phyloP scores from a whole-genome alignment of 371 early-diverging fungal species.

The Paraphysoderma sedebokerense region DNA sequence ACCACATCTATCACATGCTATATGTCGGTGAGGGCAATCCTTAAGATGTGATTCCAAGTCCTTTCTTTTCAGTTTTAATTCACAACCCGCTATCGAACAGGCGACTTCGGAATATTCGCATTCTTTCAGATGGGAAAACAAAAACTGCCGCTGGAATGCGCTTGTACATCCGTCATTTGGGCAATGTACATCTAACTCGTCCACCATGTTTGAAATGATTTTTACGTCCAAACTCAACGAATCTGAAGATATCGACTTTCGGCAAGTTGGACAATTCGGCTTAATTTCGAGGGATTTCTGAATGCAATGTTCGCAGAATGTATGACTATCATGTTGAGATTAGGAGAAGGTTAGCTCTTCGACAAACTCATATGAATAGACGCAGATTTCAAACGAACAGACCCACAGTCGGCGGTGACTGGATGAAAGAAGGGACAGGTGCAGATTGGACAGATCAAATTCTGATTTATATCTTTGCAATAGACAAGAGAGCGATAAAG shows the following conservation, averaged over 20 bases:
- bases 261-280: constrained; percentile 43
- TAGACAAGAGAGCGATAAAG: too few species aligned
- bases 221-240: constrained; percentile 36
- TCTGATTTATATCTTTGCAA: too few species aligned
- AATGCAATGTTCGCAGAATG: constrained; percentile 43
- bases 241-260: constrained; percentile 20
- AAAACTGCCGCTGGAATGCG: constrained; percentile 36
- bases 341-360: too few species aligned
- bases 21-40: constrained; percentile 33
- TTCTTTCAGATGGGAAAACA: constrained; percentile 31
- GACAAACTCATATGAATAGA: too few species aligned
- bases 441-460: too few species aligned
- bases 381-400: too few species aligned
- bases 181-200: constrained; percentile 43
- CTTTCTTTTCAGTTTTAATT: constrained; percentile 30
- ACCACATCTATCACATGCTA: constrained; percentile 43
- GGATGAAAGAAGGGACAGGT: too few species aligned
- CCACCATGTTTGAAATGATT: constrained; percentile 45
- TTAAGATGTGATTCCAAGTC: constrained; percentile 31
- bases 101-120: constrained; percentile 32
- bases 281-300: constrained; percentile 29
- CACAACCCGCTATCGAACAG: constrained; percentile 40
- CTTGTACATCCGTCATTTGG: constrained; percentile 36
- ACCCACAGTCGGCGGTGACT: too few species aligned
- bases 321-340: too few species aligned